These are phyloP conservation scores for Fragaria nilgerrensis DNA, from an alignment of 306 rosid genomes.

Conservation along the genomic window DNA sequence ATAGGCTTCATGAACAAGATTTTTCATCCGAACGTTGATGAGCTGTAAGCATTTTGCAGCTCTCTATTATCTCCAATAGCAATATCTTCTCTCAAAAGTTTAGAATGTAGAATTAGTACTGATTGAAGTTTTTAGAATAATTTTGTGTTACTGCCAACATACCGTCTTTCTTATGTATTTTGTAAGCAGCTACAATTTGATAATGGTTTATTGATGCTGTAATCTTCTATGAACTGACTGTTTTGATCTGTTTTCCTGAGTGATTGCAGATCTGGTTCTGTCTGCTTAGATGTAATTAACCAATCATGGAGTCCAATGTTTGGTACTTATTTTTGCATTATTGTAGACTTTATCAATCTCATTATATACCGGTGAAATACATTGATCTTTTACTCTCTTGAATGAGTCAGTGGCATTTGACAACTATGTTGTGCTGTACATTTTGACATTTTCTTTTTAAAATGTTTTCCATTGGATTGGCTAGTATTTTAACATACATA, in stretches of 20 bases:
- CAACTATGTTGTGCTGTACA: neutral
- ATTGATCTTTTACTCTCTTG: neutral
- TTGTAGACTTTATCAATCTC: conserved; percentile 21
- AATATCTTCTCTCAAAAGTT: neutral
- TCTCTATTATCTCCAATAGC: neutral
- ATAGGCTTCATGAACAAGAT: conserved; percentile 94
- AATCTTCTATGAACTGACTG: conserved; percentile 32
- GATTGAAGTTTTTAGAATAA: conserved; percentile 1
- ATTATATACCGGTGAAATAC: neutral
- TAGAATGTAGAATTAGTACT: neutral
- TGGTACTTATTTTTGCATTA: conserved; percentile 48
- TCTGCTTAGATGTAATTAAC: conserved; percentile 96
- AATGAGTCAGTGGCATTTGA: neutral
- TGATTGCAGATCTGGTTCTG: conserved; percentile 92
- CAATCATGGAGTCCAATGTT: conserved; percentile 99
- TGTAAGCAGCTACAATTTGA: neutral
- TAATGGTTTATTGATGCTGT: neutral
- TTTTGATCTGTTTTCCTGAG: conserved; percentile 10
- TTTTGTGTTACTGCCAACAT: conserved; percentile 11
- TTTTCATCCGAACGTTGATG: conserved; percentile 96
- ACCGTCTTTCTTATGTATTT: conserved; percentile 7
- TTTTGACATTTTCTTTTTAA: neutral
- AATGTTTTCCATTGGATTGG: neutral
- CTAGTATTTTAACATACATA: conserved; percentile 6
- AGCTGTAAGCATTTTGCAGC: conserved; percentile 64